These are phyloP conservation scores for Cytospora paraplurivora DNA, from an alignment of 2,329 filamentous ascomycete genomes.

Conservation along the genomic window DNA sequence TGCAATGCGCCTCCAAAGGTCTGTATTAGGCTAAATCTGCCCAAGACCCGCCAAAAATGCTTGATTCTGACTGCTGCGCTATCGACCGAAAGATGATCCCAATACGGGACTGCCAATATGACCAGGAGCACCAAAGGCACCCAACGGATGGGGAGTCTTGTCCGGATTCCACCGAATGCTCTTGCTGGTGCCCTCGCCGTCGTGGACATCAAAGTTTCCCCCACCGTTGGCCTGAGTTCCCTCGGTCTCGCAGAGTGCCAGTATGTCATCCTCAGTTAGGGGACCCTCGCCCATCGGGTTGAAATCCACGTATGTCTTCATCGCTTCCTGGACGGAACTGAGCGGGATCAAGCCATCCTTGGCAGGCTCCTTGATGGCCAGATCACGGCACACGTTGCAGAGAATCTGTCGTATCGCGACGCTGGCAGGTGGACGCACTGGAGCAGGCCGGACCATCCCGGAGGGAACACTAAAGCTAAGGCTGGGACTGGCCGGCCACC, in stretches of 20 bases:
- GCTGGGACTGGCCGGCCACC: conserved; percentile 37
- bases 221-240: conserved; percentile 85
- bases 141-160: conserved; percentile 41
- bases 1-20: conserved; percentile 4
- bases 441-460: conserved; percentile 40
- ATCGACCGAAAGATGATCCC: conserved; percentile 41
- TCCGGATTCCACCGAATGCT: conserved; percentile 54
- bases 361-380: conserved; percentile 45
- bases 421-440: conserved; percentile 61
- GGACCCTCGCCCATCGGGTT: conserved; percentile 43
- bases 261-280: conserved; percentile 66
- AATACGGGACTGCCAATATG: conserved; percentile 70
- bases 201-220: conserved; percentile 76
- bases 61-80: background rate
- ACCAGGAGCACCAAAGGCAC: conserved; percentile 60
- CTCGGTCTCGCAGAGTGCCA: conserved; percentile 87
- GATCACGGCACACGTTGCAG: conserved; percentile 73
- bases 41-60: conserved; percentile 1
- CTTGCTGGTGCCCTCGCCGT: conserved; percentile 46
- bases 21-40: conserved; percentile 6
- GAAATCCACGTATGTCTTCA: conserved; percentile 67
- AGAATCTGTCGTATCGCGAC: conserved; percentile 73
- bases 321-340: conserved; percentile 42
- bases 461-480: conserved; percentile 38
- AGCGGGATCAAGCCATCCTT: conserved; percentile 70